Evolutionary conservation across 345 rosid species (phyloP).

Genomic region (Brassica cretica): DNA sequence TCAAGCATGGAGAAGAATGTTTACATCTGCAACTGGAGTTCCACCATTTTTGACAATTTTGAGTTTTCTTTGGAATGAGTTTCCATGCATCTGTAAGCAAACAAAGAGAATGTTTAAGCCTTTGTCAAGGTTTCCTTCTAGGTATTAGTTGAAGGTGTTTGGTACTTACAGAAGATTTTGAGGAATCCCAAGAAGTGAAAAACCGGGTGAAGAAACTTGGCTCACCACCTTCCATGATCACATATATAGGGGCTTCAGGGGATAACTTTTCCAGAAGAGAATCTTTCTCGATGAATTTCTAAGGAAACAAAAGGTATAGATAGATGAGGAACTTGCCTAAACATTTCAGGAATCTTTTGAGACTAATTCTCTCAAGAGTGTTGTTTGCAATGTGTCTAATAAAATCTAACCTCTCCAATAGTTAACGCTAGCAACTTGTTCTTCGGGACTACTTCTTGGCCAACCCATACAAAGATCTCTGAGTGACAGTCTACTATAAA

Average conservation of each 20-base stretch:
- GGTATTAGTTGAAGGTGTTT: background rate
- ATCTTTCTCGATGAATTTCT: slow-evolving; percentile 88
- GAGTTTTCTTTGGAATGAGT: slow-evolving; percentile 94
- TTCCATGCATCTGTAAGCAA: slow-evolving; percentile 83
- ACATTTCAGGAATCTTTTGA: background rate
- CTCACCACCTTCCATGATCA: slow-evolving; percentile 90
- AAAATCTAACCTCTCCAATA: slow-evolving; percentile 74
- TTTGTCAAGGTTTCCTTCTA: background rate
- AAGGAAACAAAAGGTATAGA: slow-evolving; percentile 12
- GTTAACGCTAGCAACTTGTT: slow-evolving; percentile 64
- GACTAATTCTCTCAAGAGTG: background rate
- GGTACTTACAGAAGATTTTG: slow-evolving; percentile 72
- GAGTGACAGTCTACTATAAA: slow-evolving; percentile 83
- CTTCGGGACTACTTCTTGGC: slow-evolving; percentile 79
- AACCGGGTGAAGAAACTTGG: slow-evolving; percentile 92
- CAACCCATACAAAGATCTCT: slow-evolving; percentile 93
- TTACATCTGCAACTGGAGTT: slow-evolving; percentile 73
- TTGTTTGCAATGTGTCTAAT: background rate
- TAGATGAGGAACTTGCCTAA: slow-evolving; percentile 20
- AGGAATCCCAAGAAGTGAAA: slow-evolving; percentile 81
- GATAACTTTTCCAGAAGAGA: slow-evolving; percentile 74
- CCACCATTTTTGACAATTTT: slow-evolving; percentile 77
- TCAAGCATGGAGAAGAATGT: slow-evolving; percentile 18
- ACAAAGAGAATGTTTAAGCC: background rate
- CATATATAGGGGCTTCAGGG: slow-evolving; percentile 68